Percentiles rank a stretch among this genome's conserved stretches.
Conservation (phyloP, 441 rosid species). For the Mallotus repandus region DNA sequence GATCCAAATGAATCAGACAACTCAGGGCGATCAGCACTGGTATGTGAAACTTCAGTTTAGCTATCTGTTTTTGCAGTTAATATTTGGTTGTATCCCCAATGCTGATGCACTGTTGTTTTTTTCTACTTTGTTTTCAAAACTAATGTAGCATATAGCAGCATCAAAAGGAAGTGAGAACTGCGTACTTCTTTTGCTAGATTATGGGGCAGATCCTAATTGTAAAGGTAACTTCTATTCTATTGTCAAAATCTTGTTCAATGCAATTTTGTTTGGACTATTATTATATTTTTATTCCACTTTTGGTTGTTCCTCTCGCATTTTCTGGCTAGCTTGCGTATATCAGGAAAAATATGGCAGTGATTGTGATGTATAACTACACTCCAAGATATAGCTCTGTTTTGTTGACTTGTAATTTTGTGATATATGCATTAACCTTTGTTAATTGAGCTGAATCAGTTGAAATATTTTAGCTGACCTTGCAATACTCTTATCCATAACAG, state of each 20-base stretch:
- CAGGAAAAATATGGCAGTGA: neutral
- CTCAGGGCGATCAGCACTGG: constrained; percentile 66
- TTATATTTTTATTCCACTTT: neutral
- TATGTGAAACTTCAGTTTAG: constrained; percentile 27
- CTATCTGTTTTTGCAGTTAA: neutral
- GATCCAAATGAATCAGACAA: constrained; percentile 78
- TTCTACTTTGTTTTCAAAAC: neutral
- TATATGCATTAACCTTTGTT: neutral
- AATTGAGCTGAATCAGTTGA: neutral
- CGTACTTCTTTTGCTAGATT: constrained; percentile 57
- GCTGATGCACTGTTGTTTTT: neutral
- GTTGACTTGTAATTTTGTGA: neutral
- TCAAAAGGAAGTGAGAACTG: constrained; percentile 64
- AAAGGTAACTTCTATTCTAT: constrained; percentile 46
- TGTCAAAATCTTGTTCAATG: neutral
- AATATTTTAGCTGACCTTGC: constrained; percentile 1
- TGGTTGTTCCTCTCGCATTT: neutral
- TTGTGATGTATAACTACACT: neutral
- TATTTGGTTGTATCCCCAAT: neutral
- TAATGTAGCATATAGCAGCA: constrained; percentile 64
- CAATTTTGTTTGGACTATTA: neutral
- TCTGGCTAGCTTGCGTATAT: neutral
- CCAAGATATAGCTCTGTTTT: neutral
- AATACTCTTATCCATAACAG: constrained; percentile 13
- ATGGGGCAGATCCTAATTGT: constrained; percentile 55